Evolutionary conservation across 768 basidiomycete genomes (phyloP).

Genomic region (Psilocybe subaeruginosa): DNA sequence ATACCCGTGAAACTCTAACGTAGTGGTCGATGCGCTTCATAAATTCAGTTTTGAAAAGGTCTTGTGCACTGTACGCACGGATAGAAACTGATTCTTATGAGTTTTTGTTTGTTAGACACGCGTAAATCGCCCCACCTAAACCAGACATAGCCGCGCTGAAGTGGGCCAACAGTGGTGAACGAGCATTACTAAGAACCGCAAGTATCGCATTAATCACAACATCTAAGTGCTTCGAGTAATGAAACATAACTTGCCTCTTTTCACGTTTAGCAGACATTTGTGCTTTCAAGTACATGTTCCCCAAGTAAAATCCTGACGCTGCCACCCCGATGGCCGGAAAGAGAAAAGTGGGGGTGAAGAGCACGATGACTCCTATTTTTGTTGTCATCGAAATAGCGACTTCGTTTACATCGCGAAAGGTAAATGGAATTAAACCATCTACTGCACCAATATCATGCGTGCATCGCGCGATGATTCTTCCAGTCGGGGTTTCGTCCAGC

Average conservation of each 20-base stretch:
- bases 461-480: conserved; percentile 20
- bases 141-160: conserved; percentile 50
- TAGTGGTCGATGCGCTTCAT: conserved; percentile 56
- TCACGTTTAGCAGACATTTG: conserved; percentile 48
- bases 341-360: conserved; percentile 45
- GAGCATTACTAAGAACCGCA: conserved; percentile 17
- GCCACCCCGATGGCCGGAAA: conserved; percentile 43
- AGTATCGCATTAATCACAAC: neutral
- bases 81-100: conserved; percentile 43
- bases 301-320: conserved; percentile 42
- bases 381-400: conserved; percentile 37
- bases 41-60: conserved; percentile 45
- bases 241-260: conserved; percentile 22
- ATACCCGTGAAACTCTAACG: conserved; percentile 43
- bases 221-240: neutral
- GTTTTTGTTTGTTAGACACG: neutral
- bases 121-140: conserved; percentile 36
- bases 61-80: conserved; percentile 65
- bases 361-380: conserved; percentile 43
- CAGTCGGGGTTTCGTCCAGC: conserved; percentile 26
- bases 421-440: conserved; percentile 43
- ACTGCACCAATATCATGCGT: conserved; percentile 38
- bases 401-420: conserved; percentile 29
- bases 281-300: conserved; percentile 44
- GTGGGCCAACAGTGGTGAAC: conserved; percentile 22